phyloP scores from a whole-genome alignment of 2,329 filamentous ascomycete species.

The Aureobasidium melanogenum region DNA sequence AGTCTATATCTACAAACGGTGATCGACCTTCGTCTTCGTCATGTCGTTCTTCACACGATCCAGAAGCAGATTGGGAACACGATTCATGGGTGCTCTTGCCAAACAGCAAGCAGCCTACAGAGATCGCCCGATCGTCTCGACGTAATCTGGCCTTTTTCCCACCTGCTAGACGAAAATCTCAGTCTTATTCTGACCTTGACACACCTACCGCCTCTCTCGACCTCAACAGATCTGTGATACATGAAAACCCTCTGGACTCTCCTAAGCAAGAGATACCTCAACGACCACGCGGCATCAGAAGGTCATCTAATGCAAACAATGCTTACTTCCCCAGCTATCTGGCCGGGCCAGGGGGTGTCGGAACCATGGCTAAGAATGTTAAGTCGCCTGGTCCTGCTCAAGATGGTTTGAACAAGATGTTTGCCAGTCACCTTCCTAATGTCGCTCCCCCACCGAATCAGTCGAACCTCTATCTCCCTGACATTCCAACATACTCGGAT shows the following conservation, averaged over 20 bases:
- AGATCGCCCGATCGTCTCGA: slow-evolving; percentile 77
- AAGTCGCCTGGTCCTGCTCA: slow-evolving; percentile 71
- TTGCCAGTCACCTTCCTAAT: slow-evolving; percentile 72
- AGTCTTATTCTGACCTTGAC: slow-evolving; percentile 51
- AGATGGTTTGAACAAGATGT: slow-evolving; percentile 76
- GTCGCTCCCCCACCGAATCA: slow-evolving; percentile 57
- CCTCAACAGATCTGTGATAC: slow-evolving; percentile 36
- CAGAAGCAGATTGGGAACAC: slow-evolving; percentile 68
- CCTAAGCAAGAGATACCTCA: slow-evolving; percentile 26
- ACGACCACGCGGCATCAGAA: slow-evolving; percentile 31
- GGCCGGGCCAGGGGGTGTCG: slow-evolving; percentile 78
- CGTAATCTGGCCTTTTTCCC: slow-evolving; percentile 85
- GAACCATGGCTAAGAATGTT: slow-evolving; percentile 64
- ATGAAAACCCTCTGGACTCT: slow-evolving; percentile 22
- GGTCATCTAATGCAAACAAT: slow-evolving; percentile 30
- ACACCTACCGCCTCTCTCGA: slow-evolving; percentile 62
- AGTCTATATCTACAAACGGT: slow-evolving; percentile 28
- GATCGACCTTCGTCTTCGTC: slow-evolving; percentile 26
- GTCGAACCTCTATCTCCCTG: slow-evolving; percentile 44
- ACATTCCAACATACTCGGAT: slow-evolving; percentile 47
- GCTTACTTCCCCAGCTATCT: slow-evolving; percentile 46
- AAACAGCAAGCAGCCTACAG: slow-evolving; percentile 59
- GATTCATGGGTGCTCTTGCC: slow-evolving; percentile 83
- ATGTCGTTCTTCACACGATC: slow-evolving; percentile 35
- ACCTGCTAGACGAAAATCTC: slow-evolving; percentile 78